Base-by-base conservation (phyloP, 2,329 filamentous ascomycete species). In the Phyllosticta paracitricarpa region DNA sequence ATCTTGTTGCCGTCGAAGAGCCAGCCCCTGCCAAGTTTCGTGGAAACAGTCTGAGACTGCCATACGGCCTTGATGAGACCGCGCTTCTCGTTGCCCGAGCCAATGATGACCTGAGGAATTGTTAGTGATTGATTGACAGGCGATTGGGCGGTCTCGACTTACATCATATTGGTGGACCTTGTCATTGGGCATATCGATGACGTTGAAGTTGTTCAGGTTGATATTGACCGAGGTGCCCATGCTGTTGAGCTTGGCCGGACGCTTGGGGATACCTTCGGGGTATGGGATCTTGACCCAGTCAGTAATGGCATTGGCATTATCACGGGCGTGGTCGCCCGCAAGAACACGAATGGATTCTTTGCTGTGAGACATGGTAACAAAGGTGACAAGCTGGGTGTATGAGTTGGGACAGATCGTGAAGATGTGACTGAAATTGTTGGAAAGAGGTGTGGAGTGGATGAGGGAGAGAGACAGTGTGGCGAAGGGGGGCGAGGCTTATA, bases 121-220 rank as follows among this genome's bases (percentile, higher is more conserved):
- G 40, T 61, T 19, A 61, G 58, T 28, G 12, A 12, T 33, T 51
- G 25, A 35, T 22, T 5, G 25, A 22, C 14, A 30, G 5, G 55
- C n/a, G 24, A 6, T 19, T 8, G 10, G 24, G 25, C 22, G 52
- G 52, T 17, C 51, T 9, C 14, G 14, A 81, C 88, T 81, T 76
- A 92, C 89, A 76, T 96, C 91, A 67, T 93, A 97, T 70, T 97
- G 92, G 64, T 86, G 86, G 24, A 97, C 83, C 0, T 83, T 82
- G 12, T 78, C 81, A 2, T 73, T 79, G 0, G 85, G 85, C 61
- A 86, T 84, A 9, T 77, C 74, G 0, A 72, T 74, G 60, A 97
- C 86, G 0, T 85, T 81, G 73, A 87, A 96, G 10, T 90, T 85
- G 71, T 97, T 97, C 48, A 96, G 75, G 0, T 70, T 73, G 22